Evolutionary conservation across 805 yeast species (phyloP).

Genomic region (Pichia cephalocereana): DNA sequence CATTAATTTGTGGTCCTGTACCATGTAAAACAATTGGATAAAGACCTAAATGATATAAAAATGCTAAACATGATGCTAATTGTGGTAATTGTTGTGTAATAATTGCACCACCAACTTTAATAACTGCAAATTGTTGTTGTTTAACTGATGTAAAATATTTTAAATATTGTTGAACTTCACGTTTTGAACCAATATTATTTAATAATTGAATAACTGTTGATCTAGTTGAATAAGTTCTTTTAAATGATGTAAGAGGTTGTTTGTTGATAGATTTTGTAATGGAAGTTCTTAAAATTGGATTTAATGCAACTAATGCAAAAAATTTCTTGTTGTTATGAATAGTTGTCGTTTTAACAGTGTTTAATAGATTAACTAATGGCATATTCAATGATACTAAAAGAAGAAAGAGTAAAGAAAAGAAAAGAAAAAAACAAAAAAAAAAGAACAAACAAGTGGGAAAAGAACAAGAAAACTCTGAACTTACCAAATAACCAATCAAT

Average conservation of each 20-base stretch:
- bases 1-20: constrained; percentile 98
- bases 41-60: constrained; percentile 92
- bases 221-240: constrained; percentile 51
- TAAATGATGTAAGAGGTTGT: too few species aligned
- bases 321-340: neutral
- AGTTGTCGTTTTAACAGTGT: neutral
- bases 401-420: neutral
- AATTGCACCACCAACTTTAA: constrained; percentile 98
- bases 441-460: neutral
- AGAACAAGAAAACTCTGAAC: neutral
- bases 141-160: constrained; percentile 94
- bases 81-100: constrained; percentile 91
- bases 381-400: neutral
- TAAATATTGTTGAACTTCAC: constrained; percentile 96
- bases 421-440: neutral
- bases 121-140: constrained; percentile 95
- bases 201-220: constrained; percentile 92
- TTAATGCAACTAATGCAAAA: constrained; percentile 6
- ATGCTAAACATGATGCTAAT: constrained; percentile 91
- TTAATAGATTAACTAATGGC: constrained; percentile 6
- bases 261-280: neutral
- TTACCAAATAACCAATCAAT: neutral
- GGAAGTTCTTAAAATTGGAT: neutral
- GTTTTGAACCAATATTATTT: constrained; percentile 92
- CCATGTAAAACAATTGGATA: constrained; percentile 97